phyloP scores from a whole-genome alignment of 257 asterid genomes.

The Rehmannia glutinosa region DNA sequence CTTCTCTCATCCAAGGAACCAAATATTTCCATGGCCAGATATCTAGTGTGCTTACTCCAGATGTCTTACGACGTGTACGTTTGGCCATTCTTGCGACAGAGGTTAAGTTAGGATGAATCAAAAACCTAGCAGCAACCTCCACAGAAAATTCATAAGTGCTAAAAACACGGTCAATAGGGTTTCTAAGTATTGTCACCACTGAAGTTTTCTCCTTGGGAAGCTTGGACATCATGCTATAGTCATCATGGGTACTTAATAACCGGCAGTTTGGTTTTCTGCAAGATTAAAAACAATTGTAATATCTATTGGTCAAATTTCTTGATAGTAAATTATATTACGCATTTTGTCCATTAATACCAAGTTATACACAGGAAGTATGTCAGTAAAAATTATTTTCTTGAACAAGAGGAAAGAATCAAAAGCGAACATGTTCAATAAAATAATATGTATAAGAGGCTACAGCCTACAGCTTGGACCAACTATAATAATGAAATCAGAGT shows the following conservation, averaged over 20 bases:
- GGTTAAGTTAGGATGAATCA: constrained; percentile 89
- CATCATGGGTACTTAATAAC: constrained; percentile 87
- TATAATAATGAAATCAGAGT: neutral
- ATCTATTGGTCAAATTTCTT: neutral
- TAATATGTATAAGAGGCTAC: neutral
- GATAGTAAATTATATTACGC: constrained; percentile 4
- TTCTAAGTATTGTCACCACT: constrained; percentile 85
- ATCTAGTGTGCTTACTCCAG: constrained; percentile 80
- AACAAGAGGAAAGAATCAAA: constrained; percentile 1
- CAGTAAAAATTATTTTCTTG: neutral
- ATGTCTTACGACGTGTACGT: constrained; percentile 48
- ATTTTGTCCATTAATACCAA: neutral
- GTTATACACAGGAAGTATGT: constrained; percentile 1
- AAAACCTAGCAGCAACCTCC: constrained; percentile 95
- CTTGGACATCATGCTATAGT: constrained; percentile 82
- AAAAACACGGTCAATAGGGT: constrained; percentile 91
- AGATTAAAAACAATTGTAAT: neutral
- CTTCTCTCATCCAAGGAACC: constrained; percentile 99
- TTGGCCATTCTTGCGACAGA: constrained; percentile 58
- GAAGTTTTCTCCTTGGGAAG: constrained; percentile 80
- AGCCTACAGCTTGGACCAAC: neutral
- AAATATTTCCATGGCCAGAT: constrained; percentile 99
- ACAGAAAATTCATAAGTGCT: constrained; percentile 95
- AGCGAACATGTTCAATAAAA: neutral
- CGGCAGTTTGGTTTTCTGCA: constrained; percentile 82